Evolutionary conservation across 495 filamentous ascomycete genomes (phyloP).

Genomic region (Aspergillus biplanus): DNA sequence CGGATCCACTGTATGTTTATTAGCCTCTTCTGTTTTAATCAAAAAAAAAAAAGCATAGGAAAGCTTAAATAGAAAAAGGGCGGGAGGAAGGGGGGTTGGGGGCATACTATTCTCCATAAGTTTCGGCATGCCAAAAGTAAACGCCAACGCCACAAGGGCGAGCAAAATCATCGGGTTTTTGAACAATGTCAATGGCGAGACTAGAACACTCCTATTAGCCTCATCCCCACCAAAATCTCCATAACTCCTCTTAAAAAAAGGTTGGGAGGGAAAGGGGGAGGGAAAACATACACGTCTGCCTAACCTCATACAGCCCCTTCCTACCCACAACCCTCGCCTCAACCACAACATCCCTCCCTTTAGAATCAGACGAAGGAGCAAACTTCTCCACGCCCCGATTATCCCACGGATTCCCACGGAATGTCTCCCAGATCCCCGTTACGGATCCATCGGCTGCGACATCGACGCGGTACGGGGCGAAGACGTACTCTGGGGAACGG

Average conservation of each 20-base stretch:
- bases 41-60: not conserved
- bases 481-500: conserved; percentile 70
- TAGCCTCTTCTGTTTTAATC: not conserved
- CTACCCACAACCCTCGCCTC: conserved; percentile 62
- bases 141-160: conserved; percentile 73
- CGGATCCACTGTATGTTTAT: conserved; percentile 74
- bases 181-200: conserved; percentile 70
- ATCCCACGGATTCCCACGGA: conserved; percentile 83
- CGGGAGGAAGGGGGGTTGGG: not conserved
- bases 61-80: not conserved
- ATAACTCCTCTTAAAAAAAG: not conserved
- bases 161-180: conserved; percentile 96
- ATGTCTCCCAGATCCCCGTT: conserved; percentile 78
- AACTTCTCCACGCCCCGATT: conserved; percentile 72
- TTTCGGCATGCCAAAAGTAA: conserved; percentile 91
- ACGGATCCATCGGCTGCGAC: conserved; percentile 53
- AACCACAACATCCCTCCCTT: conserved; percentile 45
- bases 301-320: conserved; percentile 75
- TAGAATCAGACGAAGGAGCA: conserved; percentile 21
- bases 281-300: conserved; percentile 67
- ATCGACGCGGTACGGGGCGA: conserved; percentile 77
- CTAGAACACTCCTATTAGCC: conserved; percentile 23
- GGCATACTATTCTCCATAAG: conserved; percentile 91
- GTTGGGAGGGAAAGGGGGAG: not conserved
- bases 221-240: not conserved